These are phyloP conservation scores for Candida caryicola DNA, from an alignment of 805 yeast genomes.

Conservation along the genomic window DNA sequence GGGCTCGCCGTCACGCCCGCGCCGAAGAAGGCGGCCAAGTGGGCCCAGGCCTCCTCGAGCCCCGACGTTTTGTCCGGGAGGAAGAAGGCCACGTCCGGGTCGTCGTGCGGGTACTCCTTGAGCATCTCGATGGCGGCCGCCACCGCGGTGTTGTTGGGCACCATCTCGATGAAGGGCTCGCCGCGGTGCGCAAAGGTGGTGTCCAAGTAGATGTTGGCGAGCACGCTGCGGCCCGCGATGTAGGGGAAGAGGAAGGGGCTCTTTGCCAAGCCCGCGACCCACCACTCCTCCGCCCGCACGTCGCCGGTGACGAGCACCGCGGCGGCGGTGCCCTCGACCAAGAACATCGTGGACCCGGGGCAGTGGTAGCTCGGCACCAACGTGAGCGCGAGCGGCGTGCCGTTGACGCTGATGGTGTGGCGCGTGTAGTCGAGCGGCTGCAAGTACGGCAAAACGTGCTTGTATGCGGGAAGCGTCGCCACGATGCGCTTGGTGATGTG, in stretches of 20 bases:
- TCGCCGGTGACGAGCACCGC: slow-evolving; percentile 57
- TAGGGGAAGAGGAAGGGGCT: slow-evolving; percentile 45
- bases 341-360: slow-evolving; percentile 57
- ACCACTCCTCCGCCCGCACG: slow-evolving; percentile 54
- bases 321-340: slow-evolving; percentile 33
- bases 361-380: slow-evolving; percentile 55
- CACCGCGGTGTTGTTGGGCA: slow-evolving; percentile 42
- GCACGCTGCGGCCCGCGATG: slow-evolving; percentile 22
- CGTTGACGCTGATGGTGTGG: slow-evolving; percentile 1
- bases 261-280: slow-evolving; percentile 36
- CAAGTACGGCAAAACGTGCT: slow-evolving; percentile 17
- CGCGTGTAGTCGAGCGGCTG: slow-evolving; percentile 18
- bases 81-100: slow-evolving; percentile 36
- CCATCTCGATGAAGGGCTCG: slow-evolving; percentile 47
- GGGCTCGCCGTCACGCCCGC: slow-evolving; percentile 12
- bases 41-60: slow-evolving; percentile 53
- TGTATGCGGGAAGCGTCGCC: slow-evolving; percentile 14
- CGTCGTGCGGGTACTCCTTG: slow-evolving; percentile 41
- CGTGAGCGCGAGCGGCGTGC: slow-evolving; percentile 32
- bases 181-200: slow-evolving; percentile 51
- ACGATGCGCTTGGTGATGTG: slow-evolving; percentile 33
- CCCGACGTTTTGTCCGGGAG: slow-evolving; percentile 45
- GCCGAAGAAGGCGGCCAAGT: slow-evolving; percentile 23
- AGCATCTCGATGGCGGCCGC: slow-evolving; percentile 29
- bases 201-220: slow-evolving; percentile 52